phyloP scores from a whole-genome alignment of 495 filamentous ascomycete species.

The Hapsidospora chrysogenum region DNA sequence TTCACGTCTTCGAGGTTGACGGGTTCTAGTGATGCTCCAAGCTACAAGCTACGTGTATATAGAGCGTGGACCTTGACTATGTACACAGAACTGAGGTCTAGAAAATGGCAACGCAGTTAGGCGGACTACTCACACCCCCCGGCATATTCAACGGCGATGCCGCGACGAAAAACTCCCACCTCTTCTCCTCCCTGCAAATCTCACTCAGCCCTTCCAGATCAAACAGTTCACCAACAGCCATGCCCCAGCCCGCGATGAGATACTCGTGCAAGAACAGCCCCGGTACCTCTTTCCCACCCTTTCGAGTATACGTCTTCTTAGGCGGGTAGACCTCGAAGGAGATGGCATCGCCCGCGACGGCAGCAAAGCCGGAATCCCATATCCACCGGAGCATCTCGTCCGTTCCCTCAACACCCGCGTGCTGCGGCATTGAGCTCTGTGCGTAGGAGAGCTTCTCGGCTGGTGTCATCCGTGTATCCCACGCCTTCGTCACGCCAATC shows the following conservation, averaged over 20 bases:
- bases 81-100: conserved; percentile 1
- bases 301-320: background rate
- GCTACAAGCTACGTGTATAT: no score
- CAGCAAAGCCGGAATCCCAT: conserved; percentile 31
- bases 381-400: conserved; percentile 27
- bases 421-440: conserved; percentile 12
- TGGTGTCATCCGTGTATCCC: conserved; percentile 14
- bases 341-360: conserved; percentile 30
- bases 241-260: conserved; percentile 33
- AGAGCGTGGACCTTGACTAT: background rate
- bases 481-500: conserved; percentile 30
- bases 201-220: conserved; percentile 31
- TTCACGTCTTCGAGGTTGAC: conserved; percentile 1
- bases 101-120: conserved; percentile 23
- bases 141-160: conserved; percentile 27
- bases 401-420: conserved; percentile 25
- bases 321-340: conserved; percentile 30
- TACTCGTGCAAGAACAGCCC: conserved; percentile 25
- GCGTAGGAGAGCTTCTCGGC: conserved; percentile 17
- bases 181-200: conserved; percentile 22
- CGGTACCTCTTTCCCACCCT: background rate
- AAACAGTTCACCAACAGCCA: conserved; percentile 33
- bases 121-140: conserved; percentile 24
- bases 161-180: no score
- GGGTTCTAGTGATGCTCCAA: no score